These are phyloP conservation scores for Cadophora malorum DNA, from an alignment of 2,329 filamentous ascomycete species.

Conservation along the genomic window DNA sequence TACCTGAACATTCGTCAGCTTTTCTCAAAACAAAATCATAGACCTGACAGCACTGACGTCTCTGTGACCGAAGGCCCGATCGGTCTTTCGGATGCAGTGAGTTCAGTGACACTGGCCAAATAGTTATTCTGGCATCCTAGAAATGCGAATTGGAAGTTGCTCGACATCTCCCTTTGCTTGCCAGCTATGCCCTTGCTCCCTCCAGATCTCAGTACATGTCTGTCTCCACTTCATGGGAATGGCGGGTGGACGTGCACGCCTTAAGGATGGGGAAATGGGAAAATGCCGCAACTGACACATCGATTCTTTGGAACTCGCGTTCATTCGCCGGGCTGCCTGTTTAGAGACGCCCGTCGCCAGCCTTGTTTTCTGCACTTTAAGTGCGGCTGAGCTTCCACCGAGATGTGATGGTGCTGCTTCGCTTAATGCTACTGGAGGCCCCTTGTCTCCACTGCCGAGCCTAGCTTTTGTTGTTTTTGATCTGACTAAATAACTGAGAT, in stretches of 20 bases:
- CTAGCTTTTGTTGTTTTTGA: background rate
- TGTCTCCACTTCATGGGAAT: background rate
- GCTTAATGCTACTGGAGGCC: slow-evolving; percentile 16
- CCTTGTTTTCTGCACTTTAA: background rate
- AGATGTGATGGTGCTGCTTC: background rate
- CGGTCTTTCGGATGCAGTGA: slow-evolving; percentile 2
- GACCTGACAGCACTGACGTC: slow-evolving; percentile 6
- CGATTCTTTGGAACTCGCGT: background rate
- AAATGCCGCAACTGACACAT: slow-evolving; percentile 14
- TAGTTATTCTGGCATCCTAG: slow-evolving; percentile 27
- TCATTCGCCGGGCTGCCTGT: background rate
- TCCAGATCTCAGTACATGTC: no score
- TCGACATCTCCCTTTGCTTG: slow-evolving; percentile 11
- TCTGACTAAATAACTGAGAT: background rate
- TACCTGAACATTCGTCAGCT: slow-evolving; percentile 1
- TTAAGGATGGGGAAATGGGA: slow-evolving; percentile 5
- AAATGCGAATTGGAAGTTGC: slow-evolving; percentile 24
- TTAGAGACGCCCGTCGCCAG: slow-evolving; percentile 12
- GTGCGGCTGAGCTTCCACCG: slow-evolving; percentile 8
- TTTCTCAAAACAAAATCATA: background rate
- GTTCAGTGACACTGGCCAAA: slow-evolving; percentile 20
- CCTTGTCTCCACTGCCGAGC: slow-evolving; percentile 7
- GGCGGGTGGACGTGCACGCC: background rate
- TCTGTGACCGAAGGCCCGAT: slow-evolving; percentile 2
- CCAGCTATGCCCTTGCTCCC: background rate